phyloP scores from a whole-genome alignment of 176 grass and related monocot species.

The Carex parvula region DNA sequence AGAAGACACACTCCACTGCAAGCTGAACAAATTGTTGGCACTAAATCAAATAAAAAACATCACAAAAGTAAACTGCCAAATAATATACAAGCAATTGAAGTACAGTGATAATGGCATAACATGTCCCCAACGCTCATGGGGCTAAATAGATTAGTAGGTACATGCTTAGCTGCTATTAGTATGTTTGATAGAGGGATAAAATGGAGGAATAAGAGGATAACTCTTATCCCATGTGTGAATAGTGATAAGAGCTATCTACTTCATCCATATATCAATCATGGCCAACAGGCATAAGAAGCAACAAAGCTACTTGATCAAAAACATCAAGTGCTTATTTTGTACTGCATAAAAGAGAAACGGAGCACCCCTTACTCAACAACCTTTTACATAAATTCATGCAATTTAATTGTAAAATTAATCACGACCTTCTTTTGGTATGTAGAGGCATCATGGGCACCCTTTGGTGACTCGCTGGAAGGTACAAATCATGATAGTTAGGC shows the following conservation, averaged over 20 bases:
- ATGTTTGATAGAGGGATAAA: background rate
- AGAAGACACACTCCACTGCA: constrained; percentile 98
- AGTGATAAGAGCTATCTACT: background rate
- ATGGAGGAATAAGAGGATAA: background rate
- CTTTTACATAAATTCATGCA: constrained; percentile 2
- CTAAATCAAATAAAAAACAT: constrained; percentile 14
- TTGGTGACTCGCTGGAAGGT: constrained; percentile 75
- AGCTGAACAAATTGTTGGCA: constrained; percentile 49
- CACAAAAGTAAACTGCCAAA: constrained; percentile 21
- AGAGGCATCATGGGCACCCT: constrained; percentile 86
- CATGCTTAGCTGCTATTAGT: background rate
- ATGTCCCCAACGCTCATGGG: background rate
- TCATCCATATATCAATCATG: background rate
- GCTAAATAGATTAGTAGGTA: background rate
- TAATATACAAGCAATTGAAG: constrained; percentile 1
- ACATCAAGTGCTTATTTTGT: background rate
- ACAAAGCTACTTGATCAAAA: background rate
- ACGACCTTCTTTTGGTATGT: constrained; percentile 95
- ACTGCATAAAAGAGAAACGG: background rate
- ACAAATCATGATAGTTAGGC: constrained; percentile 32
- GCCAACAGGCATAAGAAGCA: background rate
- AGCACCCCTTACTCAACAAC: constrained; percentile 1
- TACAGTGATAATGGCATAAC: background rate
- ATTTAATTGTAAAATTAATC: constrained; percentile 22
- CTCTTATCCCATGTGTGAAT: background rate